Base-by-base conservation (phyloP, 2,329 filamentous ascomycete species). In the Fusarium haematococcum region DNA sequence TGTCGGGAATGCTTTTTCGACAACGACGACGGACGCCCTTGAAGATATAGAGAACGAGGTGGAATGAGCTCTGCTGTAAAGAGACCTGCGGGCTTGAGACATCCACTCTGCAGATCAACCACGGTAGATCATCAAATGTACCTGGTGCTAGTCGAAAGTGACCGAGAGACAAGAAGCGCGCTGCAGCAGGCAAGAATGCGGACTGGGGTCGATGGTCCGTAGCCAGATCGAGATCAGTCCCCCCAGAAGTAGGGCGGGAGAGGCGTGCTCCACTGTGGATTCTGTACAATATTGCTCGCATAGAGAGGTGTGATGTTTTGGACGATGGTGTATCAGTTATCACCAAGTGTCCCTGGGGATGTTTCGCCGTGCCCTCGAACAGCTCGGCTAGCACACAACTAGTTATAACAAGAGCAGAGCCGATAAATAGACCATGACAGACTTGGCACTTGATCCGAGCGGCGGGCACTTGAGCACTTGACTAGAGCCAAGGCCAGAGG, bases 31-130 rank as follows among this genome's bases (percentile, higher is more conserved):
- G 82, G 81, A 81, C 78, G 76, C 77, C 78, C 77, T 80, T 81
- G 78, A 84, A 85, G 82, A 84, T 85, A 85, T 85, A 85, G 76
- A 76, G 76, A 54, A 76, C 71, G 78, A 80, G 76, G 74, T 79
- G 82, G 81, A 84, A 83, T 84, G 83, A 76, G 75, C 71, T 71
- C 76, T 73, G 71, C 79, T 80, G 77, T 77, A 80, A 80, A 72
- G 71, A 79, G 78, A 75, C 77, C 75, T 79, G 73, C 66, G 72
- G 65, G 66, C 65, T 71, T 83, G 74, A 84, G 82, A 84, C 83
- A 84, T 66, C 50, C 70, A 73, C 79, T 71, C 73, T 79, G 79
- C 74, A 80, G 79, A 82, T 84, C 80, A 80, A 79, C 76, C 78
- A 74, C 74, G 67, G 73, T 62, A 79, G 75, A 80, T 82, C 78